These are phyloP conservation scores for Cladosporium sp. DNA, from an alignment of 2,329 filamentous ascomycete species.

Conservation along the genomic window DNA sequence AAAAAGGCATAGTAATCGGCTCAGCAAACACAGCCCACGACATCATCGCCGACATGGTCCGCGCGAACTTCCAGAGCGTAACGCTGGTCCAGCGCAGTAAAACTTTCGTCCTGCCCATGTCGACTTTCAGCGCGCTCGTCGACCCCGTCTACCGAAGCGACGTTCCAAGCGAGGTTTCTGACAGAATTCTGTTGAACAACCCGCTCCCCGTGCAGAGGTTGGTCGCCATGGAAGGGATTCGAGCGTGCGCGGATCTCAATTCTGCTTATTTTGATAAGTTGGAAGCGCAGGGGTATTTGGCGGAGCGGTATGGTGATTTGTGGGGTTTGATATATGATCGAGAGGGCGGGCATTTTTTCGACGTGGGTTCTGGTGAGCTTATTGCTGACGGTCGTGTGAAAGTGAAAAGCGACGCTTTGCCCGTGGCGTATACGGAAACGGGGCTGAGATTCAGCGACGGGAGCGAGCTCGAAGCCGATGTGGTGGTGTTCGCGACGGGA, in stretches of 20 bases:
- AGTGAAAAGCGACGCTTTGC: conserved; percentile 37
- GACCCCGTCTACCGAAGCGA: conserved; percentile 19
- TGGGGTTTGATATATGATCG: conserved; percentile 36
- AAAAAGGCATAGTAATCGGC: conserved; percentile 41
- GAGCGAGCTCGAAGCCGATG: conserved; percentile 37
- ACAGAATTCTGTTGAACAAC: conserved; percentile 19
- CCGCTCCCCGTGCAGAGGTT: conserved; percentile 25
- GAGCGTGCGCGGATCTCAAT: conserved; percentile 28
- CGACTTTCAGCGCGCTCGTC: conserved; percentile 12
- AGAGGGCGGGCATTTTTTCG: conserved; percentile 44
- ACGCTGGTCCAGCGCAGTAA: conserved; percentile 41
- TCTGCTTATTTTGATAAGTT: conserved; percentile 37
- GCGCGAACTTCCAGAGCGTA: conserved; percentile 33
- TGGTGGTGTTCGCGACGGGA: conserved; percentile 44
- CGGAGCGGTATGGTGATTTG: conserved; percentile 35
- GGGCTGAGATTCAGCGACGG: conserved; percentile 41
- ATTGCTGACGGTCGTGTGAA: conserved; percentile 42
- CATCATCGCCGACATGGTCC: conserved; percentile 42
- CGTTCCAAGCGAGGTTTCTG: conserved; percentile 14
- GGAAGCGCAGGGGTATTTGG: conserved; percentile 35
- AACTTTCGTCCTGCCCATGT: conserved; percentile 30
- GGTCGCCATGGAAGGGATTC: conserved; percentile 29
- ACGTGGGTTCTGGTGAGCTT: conserved; percentile 38
- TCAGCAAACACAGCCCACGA: conserved; percentile 46
- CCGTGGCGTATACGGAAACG: conserved; percentile 31